Conservation (phyloP, 257 asterid species). For the Rhazya stricta region DNA sequence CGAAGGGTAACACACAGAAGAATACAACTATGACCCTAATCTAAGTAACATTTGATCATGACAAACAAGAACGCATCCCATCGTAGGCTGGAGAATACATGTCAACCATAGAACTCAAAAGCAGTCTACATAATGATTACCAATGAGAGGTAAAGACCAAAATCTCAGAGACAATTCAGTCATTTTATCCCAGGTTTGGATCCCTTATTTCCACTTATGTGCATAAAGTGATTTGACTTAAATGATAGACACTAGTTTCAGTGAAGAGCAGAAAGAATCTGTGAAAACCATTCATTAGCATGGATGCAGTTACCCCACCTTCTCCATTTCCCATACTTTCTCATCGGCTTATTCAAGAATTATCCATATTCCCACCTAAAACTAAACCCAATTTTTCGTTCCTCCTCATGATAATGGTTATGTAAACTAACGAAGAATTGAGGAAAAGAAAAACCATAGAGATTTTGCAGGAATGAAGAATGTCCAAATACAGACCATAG, state of each 20-base stretch:
- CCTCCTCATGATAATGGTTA: neutral
- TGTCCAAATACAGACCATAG: neutral
- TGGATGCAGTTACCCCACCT: neutral
- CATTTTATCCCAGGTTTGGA: neutral
- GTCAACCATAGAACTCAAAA: neutral
- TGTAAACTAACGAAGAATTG: neutral
- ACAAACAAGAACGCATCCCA: slow-evolving; percentile 6
- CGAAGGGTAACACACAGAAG: neutral
- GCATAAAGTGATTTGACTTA: neutral
- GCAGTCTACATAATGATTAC: neutral
- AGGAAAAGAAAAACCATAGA: neutral
- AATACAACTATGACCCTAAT: neutral
- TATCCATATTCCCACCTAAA: neutral
- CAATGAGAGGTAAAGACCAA: neutral
- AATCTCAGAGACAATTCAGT: neutral
- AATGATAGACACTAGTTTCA: neutral
- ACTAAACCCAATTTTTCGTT: neutral
- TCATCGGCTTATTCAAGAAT: neutral
- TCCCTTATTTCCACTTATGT: neutral
- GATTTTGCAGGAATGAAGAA: neutral
- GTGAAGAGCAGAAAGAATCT: neutral
- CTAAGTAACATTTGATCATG: neutral
- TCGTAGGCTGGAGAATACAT: neutral
- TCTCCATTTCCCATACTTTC: neutral
- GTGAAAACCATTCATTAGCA: neutral